Evolutionary conservation across 768 basidiomycete genomes (phyloP).

Genomic region (Lenzites betulinus): DNA sequence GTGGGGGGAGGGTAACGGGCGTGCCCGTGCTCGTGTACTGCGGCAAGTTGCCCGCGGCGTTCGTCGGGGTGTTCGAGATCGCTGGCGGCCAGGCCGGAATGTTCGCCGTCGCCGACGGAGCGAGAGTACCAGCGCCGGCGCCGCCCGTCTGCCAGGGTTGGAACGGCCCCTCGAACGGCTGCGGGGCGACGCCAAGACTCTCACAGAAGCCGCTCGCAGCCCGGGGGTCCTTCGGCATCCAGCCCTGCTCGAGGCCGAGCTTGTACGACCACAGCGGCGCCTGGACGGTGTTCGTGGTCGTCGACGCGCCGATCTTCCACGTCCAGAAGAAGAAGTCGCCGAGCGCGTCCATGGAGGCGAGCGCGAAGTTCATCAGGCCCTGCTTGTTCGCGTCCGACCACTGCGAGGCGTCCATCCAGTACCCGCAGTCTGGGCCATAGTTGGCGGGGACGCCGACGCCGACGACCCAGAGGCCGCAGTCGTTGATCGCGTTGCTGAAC

Average conservation of each 20-base stretch:
- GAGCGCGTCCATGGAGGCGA: constrained; percentile 65
- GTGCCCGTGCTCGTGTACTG: constrained; percentile 63
- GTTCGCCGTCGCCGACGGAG: constrained; percentile 38
- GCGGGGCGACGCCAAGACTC: constrained; percentile 47
- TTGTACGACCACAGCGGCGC: constrained; percentile 69
- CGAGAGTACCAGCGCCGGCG: constrained; percentile 50
- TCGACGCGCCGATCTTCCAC: constrained; percentile 69
- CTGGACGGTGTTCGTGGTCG: constrained; percentile 45
- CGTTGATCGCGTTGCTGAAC: constrained; percentile 65
- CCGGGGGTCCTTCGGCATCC: constrained; percentile 74
- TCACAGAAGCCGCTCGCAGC: constrained; percentile 62
- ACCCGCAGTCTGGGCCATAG: constrained; percentile 37
- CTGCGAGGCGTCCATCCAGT: constrained; percentile 46
- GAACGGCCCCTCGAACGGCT: constrained; percentile 53
- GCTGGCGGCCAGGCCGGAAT: constrained; percentile 55
- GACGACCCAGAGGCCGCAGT: constrained; percentile 55
- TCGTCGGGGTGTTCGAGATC: constrained; percentile 48
- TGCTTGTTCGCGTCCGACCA: constrained; percentile 53
- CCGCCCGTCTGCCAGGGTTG: constrained; percentile 67
- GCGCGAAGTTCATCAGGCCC: constrained; percentile 49
- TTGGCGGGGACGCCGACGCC: constrained; percentile 42
- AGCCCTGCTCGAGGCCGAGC: constrained; percentile 68
- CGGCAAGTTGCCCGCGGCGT: constrained; percentile 50
- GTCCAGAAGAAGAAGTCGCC: constrained; percentile 77
- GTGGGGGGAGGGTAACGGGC: constrained; percentile 53